Conservation (phyloP, 129 eudicot genomes). For the Logfia minima region DNA sequence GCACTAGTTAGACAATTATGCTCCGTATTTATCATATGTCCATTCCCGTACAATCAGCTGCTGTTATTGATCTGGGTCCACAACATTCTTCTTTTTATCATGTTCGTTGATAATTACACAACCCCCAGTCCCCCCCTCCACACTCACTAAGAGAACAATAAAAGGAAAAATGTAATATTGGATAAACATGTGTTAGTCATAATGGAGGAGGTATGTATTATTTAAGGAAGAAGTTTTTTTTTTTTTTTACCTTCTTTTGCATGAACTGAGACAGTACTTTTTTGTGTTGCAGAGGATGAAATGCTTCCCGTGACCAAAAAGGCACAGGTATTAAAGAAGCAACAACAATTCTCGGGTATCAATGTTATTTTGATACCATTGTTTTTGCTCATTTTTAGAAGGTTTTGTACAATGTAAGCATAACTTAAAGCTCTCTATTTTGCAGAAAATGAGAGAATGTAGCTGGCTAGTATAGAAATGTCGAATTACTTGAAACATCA, state of each 20-base stretch:
- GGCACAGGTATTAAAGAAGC: conserved; percentile 19
- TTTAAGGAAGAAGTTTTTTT: not conserved
- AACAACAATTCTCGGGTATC: conserved; percentile 13
- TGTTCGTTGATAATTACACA: not conserved
- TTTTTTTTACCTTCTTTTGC: not conserved
- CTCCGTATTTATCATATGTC: not conserved
- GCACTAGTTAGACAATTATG: no score
- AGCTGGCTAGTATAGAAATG: conserved; percentile 23
- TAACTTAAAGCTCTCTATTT: conserved; percentile 11
- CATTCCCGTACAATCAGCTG: conserved; percentile 4
- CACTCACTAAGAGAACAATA: not conserved
- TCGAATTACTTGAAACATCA: conserved; percentile 33
- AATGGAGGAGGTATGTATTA: not conserved
- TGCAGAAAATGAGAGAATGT: conserved; percentile 29
- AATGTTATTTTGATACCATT: conserved; percentile 20
- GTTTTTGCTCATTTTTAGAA: conserved; percentile 18
- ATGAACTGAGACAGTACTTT: not conserved
- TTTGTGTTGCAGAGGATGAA: conserved; percentile 71
- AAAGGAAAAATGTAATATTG: not conserved
- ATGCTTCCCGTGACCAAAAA: conserved; percentile 64
- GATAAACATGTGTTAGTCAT: conserved; percentile 24
- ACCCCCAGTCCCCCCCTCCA: not conserved
- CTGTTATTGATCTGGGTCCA: conserved; percentile 5
- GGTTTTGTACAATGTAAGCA: conserved; percentile 13
- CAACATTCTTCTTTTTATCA: conserved; percentile 7